A percentile compares a stretch with the other conserved stretches of the same genome.
Evolutionary conservation across 208 protist species (phyloP).

Genomic region (Trypanosoma cruzi): DNA sequence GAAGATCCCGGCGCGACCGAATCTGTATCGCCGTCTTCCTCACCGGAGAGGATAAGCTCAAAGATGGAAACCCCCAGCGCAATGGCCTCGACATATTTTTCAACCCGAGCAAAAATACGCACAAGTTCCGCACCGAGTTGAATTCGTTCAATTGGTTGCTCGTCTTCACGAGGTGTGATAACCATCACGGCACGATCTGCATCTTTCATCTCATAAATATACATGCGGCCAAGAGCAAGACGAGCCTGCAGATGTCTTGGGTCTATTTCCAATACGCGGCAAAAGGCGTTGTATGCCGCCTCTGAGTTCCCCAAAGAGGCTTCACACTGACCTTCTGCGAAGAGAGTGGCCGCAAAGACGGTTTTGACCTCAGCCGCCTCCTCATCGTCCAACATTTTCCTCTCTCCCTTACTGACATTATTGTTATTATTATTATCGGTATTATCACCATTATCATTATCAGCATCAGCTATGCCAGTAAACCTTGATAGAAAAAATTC

Average conservation of each 20-base stretch:
- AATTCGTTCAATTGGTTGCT: slow-evolving; percentile 77
- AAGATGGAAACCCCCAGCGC: slow-evolving; percentile 85
- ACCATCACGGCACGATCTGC: slow-evolving; percentile 47
- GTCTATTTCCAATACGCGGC: slow-evolving; percentile 56
- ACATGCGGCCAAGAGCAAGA: slow-evolving; percentile 69
- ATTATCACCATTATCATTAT: no score
- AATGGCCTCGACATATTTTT: slow-evolving; percentile 79
- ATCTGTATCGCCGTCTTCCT: slow-evolving; percentile 84
- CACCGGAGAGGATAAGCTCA: slow-evolving; percentile 72
- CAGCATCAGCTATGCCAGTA: not conserved
- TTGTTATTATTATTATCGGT: not conserved
- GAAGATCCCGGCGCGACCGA: slow-evolving; percentile 71
- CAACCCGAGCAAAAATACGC: slow-evolving; percentile 55
- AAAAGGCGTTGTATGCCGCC: slow-evolving; percentile 27
- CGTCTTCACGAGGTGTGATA: slow-evolving; percentile 60
- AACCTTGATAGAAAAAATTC: slow-evolving; percentile 47
- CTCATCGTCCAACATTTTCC: slow-evolving; percentile 13
- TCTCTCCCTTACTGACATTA: not conserved
- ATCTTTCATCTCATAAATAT: slow-evolving; percentile 68
- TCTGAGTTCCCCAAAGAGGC: slow-evolving; percentile 45
- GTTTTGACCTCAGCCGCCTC: slow-evolving; percentile 45
- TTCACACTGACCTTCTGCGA: slow-evolving; percentile 68
- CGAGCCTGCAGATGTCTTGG: slow-evolving; percentile 68
- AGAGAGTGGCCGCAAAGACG: slow-evolving; percentile 56
- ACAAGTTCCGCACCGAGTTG: slow-evolving; percentile 83